Percentiles rank a stretch among this genome's conserved stretches.
Evolutionary conservation across 495 filamentous ascomycete genomes (phyloP).

Genomic region (Penicillium verhagenii): DNA sequence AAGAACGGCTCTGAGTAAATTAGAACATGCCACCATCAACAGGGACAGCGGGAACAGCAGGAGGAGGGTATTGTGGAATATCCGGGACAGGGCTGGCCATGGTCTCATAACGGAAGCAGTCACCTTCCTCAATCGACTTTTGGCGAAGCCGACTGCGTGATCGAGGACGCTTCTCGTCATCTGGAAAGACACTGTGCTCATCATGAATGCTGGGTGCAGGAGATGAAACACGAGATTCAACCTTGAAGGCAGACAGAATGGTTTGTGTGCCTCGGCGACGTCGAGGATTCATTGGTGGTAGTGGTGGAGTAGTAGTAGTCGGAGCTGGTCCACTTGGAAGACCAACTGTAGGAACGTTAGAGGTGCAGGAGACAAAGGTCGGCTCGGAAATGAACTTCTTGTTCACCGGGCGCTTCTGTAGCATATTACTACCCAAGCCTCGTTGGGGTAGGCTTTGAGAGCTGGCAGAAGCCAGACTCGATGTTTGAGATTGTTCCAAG

Average conservation of each 20-base stretch:
- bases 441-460: conserved; percentile 27
- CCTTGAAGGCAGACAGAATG: conserved; percentile 51
- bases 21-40: conserved; percentile 49
- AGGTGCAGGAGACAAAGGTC: conserved; percentile 74
- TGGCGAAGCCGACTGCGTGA: conserved; percentile 55
- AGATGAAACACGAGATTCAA: conserved; percentile 27
- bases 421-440: conserved; percentile 25
- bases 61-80: conserved; percentile 38
- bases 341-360: conserved; percentile 64
- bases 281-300: conserved; percentile 71
- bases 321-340: conserved; percentile 50
- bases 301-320: conserved; percentile 47
- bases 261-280: conserved; percentile 58
- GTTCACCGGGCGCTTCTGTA: conserved; percentile 64
- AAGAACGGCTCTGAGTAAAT: not conserved
- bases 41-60: conserved; percentile 35
- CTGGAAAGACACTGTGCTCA: conserved; percentile 49
- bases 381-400: conserved; percentile 83
- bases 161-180: conserved; percentile 49
- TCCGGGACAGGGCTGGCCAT: conserved; percentile 34
- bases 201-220: conserved; percentile 33
- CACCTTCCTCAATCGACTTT: conserved; percentile 46
- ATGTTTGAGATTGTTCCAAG: conserved; percentile 29
- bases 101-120: conserved; percentile 40
- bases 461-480: conserved; percentile 15